Base-by-base conservation (phyloP, 2,329 filamentous ascomycete species). In the Sporothrix protearum region DNA sequence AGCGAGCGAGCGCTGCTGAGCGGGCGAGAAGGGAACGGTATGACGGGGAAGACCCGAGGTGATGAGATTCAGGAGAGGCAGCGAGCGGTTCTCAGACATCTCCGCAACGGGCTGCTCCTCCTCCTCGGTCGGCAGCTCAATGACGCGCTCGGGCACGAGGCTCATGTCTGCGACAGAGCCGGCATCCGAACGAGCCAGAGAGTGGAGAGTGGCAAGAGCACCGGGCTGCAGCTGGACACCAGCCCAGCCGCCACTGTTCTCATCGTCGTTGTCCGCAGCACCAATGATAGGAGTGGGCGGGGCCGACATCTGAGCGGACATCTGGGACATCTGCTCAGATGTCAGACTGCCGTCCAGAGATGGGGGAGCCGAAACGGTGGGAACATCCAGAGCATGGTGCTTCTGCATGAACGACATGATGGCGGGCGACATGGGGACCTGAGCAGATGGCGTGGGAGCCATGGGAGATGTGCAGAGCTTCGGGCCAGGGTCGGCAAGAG, bases 331-430 rank as follows among this genome's bases (percentile, higher is more conserved):
- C 79, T 97, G 94, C 78, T 97, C 94, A 1, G 94, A 97, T 9
- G 89, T 91, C 77, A 96, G 82, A 80, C 93, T 97, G 28, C 94
- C 94, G 81, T 97, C 94, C 3, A 97, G 85, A 4, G 95, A 97
- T 3, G 95, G 95, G 4, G 94, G 91, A 6, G 92, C 91, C 71
- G 93, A 94, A 39, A 89, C 87, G 47, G 88, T 90, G 1, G 93
- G 93, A 3, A 95, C 85, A 64, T 88, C 86, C 28, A 89, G 85
- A 36, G 88, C 78, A 73, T 88, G 87, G 75, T 88, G 87, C 73
- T 83, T 80, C 68, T 86, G 86, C 79, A 97, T 88, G 77, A 92
- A 90, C 12, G 89, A 89, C 75, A 95, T 85, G 71, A 91, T 88
- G 22, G 88, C 89, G 3, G 92, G 92, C 4, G 92, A 94, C 81